phyloP scores from a whole-genome alignment of 306 rosid genomes.

The Calophaca sinica region DNA sequence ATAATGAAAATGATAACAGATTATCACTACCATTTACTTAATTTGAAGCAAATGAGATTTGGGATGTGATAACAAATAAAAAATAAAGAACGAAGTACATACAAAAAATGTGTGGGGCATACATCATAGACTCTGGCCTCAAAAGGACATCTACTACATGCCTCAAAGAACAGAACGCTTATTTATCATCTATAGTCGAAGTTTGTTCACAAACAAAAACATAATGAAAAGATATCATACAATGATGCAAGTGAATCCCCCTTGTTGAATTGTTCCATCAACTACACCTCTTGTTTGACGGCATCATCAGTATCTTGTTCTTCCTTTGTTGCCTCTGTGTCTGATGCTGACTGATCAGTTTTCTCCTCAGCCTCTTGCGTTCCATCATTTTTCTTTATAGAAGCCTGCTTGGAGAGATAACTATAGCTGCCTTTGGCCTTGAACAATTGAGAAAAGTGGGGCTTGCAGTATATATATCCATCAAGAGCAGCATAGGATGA shows the following conservation, averaged over 20 bases:
- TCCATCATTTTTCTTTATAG: slow-evolving; percentile 56
- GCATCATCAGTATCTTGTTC: slow-evolving; percentile 27
- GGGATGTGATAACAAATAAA: background rate
- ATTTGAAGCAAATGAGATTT: background rate
- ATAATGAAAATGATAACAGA: no score
- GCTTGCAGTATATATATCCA: slow-evolving; percentile 81
- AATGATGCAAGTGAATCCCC: slow-evolving; percentile 4
- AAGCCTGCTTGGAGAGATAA: slow-evolving; percentile 62
- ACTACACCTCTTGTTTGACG: slow-evolving; percentile 33
- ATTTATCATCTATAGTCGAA: background rate
- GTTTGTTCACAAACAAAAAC: background rate
- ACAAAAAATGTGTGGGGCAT: background rate
- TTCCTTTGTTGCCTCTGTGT: slow-evolving; percentile 36
- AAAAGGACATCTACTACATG: background rate
- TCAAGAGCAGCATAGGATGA: slow-evolving; percentile 81
- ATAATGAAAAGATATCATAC: background rate
- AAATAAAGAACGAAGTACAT: background rate
- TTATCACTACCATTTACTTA: no score
- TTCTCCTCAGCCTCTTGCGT: slow-evolving; percentile 3
- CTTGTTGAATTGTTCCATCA: background rate
- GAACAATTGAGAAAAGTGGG: slow-evolving; percentile 79
- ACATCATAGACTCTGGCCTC: background rate
- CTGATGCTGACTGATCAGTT: background rate
- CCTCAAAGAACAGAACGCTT: background rate
- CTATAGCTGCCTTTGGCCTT: slow-evolving; percentile 83